phyloP scores from a whole-genome alignment of 192 early-diverging fungal genomes.

The Coemansia sp. region DNA sequence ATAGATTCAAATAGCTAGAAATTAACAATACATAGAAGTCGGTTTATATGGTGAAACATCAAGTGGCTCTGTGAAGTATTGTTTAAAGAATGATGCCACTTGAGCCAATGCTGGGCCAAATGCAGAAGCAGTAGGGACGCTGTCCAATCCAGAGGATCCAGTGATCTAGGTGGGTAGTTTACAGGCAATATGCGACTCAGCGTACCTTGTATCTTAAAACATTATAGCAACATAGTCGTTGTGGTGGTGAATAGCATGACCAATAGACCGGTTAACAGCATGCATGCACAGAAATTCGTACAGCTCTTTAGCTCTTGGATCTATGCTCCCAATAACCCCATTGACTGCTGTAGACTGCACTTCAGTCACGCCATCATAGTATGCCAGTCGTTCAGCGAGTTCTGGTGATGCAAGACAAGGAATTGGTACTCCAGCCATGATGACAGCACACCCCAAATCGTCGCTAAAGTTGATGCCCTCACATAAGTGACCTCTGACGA shows the following conservation, averaged over 20 bases:
- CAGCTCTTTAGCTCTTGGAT: slow-evolving; percentile 58
- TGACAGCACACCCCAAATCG: slow-evolving; percentile 74
- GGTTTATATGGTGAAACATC: too few species aligned
- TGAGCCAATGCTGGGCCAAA: too few species aligned
- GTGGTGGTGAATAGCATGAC: slow-evolving; percentile 67
- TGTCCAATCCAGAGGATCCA: too few species aligned
- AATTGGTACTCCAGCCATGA: slow-evolving; percentile 90
- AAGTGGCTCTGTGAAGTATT: slow-evolving; percentile 4
- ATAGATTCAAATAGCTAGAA: too few species aligned
- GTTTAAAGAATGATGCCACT: slow-evolving; percentile 25
- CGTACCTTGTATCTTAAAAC: slow-evolving; percentile 65
- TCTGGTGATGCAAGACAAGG: slow-evolving; percentile 75
- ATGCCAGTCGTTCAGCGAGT: slow-evolving; percentile 58
- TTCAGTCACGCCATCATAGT: slow-evolving; percentile 9
- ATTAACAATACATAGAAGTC: too few species aligned
- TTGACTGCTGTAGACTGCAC: neutral
- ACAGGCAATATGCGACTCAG: slow-evolving; percentile 26
- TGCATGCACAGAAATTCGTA: slow-evolving; percentile 93
- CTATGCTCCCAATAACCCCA: slow-evolving; percentile 31
- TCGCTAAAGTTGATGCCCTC: slow-evolving; percentile 95
- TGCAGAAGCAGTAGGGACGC: too few species aligned
- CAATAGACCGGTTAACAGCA: slow-evolving; percentile 89
- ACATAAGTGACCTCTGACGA: slow-evolving; percentile 89
- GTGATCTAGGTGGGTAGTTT: too few species aligned
- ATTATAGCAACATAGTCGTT: too few species aligned